Evolutionary conservation across 129 eudicot genomes (phyloP).

Genomic region (Chrysanthemum seticuspe): DNA sequence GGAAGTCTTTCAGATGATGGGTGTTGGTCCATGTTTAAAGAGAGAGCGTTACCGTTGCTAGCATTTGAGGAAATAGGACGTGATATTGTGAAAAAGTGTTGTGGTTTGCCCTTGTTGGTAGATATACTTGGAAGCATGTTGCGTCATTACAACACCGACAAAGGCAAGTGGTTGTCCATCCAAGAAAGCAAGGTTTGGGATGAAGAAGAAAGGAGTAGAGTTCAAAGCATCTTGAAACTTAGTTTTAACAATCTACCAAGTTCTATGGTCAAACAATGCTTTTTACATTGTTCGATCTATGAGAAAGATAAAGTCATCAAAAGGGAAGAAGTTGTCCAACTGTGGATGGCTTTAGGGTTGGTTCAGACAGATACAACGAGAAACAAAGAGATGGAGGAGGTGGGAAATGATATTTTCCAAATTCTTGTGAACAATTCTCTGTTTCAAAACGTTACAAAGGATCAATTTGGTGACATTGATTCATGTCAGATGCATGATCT

Average conservation of each 20-base stretch:
- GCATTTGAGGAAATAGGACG: background rate
- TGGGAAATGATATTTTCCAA: background rate
- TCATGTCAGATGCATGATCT: background rate
- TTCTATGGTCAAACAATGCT: too few relatives aligned
- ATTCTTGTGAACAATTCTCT: background rate
- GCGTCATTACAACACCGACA: too few relatives aligned
- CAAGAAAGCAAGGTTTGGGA: background rate
- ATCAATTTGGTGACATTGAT: background rate
- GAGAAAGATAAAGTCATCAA: background rate
- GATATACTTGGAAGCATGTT: background rate
- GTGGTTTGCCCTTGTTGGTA: background rate
- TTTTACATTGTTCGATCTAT: background rate
- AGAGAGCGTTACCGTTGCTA: background rate
- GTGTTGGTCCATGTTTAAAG: conserved; percentile 1
- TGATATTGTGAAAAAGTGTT: background rate
- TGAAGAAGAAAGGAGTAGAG: background rate
- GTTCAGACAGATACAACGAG: background rate
- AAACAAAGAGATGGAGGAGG: background rate
- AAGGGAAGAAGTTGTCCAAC: too few relatives aligned
- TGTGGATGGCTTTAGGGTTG: too few relatives aligned
- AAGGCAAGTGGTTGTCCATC: background rate
- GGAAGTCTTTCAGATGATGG: background rate
- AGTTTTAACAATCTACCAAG: too few relatives aligned
- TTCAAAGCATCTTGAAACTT: too few relatives aligned
- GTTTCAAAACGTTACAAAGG: background rate